Percentiles rank a stretch among this genome's conserved stretches.
These are phyloP conservation scores for cucumber (Cucumis sativus) DNA, from an alignment of 306 rosid genomes.

Conservation along the genomic window DNA sequence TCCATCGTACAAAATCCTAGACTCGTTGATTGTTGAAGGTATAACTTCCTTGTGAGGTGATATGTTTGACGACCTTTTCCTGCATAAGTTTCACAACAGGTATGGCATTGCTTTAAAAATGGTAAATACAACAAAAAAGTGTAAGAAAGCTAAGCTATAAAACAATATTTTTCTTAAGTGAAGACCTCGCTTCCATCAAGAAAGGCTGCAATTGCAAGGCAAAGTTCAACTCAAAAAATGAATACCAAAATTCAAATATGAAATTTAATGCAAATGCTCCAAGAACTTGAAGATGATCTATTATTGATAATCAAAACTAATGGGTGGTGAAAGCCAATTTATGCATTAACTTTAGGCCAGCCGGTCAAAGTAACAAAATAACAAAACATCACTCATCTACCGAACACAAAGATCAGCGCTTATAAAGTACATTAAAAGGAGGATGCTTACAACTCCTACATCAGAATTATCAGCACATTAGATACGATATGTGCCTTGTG, in stretches of 20 bases:
- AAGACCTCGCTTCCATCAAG: not conserved
- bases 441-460: too few species aligned
- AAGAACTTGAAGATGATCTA: too few species aligned
- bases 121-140: not conserved
- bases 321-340: too few species aligned
- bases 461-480: not conserved
- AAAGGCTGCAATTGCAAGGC: not conserved
- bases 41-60: slow-evolving; percentile 36
- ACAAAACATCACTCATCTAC: too few species aligned
- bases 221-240: not conserved
- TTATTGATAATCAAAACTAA: too few species aligned
- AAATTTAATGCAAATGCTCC: not conserved
- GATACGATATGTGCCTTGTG: not conserved
- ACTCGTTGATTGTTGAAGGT: slow-evolving; percentile 41
- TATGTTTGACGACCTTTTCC: slow-evolving; percentile 54
- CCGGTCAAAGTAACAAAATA: too few species aligned
- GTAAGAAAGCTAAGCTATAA: not conserved
- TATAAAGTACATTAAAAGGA: too few species aligned
- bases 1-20: slow-evolving; percentile 56
- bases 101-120: not conserved
- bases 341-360: too few species aligned
- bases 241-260: not conserved
- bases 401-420: too few species aligned
- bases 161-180: not conserved
- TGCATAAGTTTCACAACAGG: slow-evolving; percentile 26